phyloP scores from a whole-genome alignment of 169 alveolate genomes.

The Babesia bigemina region DNA sequence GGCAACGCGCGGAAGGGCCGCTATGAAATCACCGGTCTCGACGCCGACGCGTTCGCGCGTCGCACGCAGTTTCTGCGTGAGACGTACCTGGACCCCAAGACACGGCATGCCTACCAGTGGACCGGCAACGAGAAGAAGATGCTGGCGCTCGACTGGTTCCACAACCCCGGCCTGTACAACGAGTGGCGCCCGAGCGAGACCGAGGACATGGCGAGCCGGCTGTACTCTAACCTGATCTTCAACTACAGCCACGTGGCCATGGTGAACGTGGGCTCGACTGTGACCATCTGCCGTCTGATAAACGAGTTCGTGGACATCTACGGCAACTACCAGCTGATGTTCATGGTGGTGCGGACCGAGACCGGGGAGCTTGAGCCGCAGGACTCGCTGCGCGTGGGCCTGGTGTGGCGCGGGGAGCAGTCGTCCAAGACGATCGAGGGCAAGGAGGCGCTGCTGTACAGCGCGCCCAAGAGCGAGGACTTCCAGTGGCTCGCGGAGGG shows the following conservation, averaged over 20 bases:
- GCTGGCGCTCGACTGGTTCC: constrained; percentile 66
- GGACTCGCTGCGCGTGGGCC: constrained; percentile 47
- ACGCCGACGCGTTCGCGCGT: constrained; percentile 52
- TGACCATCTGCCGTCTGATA: constrained; percentile 33
- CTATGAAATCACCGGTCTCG: constrained; percentile 40
- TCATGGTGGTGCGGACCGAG: constrained; percentile 41
- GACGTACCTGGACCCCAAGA: constrained; percentile 53
- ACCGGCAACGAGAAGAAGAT: constrained; percentile 60
- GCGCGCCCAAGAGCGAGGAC: constrained; percentile 30
- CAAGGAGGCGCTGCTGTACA: constrained; percentile 10
- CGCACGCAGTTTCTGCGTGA: constrained; percentile 58
- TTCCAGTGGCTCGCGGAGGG: constrained; percentile 67
- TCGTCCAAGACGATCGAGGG: constrained; percentile 10
- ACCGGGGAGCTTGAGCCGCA: constrained; percentile 26
- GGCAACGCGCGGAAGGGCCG: not conserved
- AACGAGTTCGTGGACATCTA: constrained; percentile 47
- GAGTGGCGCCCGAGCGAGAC: constrained; percentile 60
- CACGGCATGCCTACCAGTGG: constrained; percentile 64
- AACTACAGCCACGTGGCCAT: constrained; percentile 63
- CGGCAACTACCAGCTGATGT: constrained; percentile 54
- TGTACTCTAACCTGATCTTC: constrained; percentile 56
- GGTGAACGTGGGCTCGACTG: constrained; percentile 60
- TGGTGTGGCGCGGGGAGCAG: constrained; percentile 54
- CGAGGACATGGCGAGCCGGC: constrained; percentile 59
- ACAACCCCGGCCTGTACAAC: constrained; percentile 51